phyloP scores from a whole-genome alignment of 345 rosid species.

The Eucalyptus decipiens region DNA sequence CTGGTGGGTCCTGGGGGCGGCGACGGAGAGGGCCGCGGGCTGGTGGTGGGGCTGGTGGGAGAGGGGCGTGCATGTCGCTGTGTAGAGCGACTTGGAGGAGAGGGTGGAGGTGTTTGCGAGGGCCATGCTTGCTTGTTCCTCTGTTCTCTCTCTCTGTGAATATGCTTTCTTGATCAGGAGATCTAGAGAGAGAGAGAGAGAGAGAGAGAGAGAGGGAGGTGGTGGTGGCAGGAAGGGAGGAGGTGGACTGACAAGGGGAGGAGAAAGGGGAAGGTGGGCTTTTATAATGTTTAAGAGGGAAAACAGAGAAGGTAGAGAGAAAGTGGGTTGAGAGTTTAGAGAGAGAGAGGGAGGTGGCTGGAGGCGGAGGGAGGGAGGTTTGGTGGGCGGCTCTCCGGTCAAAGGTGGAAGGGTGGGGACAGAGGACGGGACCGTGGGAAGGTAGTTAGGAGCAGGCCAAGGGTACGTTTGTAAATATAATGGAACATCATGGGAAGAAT shows the following conservation, averaged over 20 bases:
- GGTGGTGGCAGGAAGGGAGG: not conserved
- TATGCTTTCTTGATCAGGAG: not conserved
- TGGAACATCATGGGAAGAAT: not conserved
- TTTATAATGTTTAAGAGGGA: not conserved
- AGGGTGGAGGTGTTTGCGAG: slow-evolving; percentile 30
- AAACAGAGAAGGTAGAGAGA: not conserved
- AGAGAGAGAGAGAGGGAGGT: not conserved
- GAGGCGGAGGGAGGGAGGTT: not conserved
- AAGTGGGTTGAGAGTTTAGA: not conserved
- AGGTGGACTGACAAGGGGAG: not conserved
- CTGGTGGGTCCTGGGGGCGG: not conserved
- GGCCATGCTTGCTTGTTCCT: slow-evolving; percentile 23
- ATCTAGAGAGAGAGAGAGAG: not conserved
- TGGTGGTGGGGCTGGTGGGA: not conserved
- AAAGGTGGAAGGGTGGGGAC: not conserved
- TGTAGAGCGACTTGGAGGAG: slow-evolving; percentile 37
- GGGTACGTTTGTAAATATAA: not conserved
- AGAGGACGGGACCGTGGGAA: not conserved
- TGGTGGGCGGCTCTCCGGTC: not conserved
- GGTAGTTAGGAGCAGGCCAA: not conserved
- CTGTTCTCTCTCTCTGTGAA: not conserved
- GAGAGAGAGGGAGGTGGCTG: not conserved
- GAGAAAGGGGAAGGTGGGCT: not conserved
- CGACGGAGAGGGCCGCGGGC: not conserved
- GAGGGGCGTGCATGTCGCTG: slow-evolving; percentile 13